Evolutionary conservation across 805 yeast species (phyloP), one percentile per base, ranked within the genome.

Genomic region (Grigorovia humatica): DNA sequence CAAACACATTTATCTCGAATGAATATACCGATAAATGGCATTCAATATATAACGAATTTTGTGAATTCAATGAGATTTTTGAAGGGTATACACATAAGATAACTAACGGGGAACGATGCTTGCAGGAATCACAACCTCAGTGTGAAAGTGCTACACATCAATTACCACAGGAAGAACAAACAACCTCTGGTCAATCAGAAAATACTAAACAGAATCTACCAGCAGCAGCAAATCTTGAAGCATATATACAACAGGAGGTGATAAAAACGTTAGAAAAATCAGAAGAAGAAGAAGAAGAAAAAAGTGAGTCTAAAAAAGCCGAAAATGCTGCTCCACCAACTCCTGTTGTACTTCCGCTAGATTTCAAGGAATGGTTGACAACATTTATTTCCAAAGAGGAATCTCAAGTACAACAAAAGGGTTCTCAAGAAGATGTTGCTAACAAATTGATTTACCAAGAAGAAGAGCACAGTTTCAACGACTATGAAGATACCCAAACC

Each of bases 21-120:
- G 51, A 53, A 19, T 59, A 58, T 38, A 42, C 50, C 1, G 50
- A 54, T 17, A 52, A 44, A 15, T 62, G 64, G 64, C 52, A 54
- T 43, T 46, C 50, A 9, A 48, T 55, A 5, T 59, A 57, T 48
- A 19, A 48, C 15, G 58, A 55, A 5, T 60, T 60, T 32, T 52
- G 57, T 20, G 20, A 44, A 6, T 44, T 48, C 3, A 41, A 49
- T 47, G 32, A 19, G 13, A 44, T 50, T 38, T 19, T 29, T 9
- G 30, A 46, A 35, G 48, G 18, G 1, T 35, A 20, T 17, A n/a
- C 32, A 13, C 29, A 17, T 38, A 9, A 44, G 50, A 15, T 11
- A 12, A 13, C 38, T 30, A 30, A 43, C 13, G 46, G 23, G 11
- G 32, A 20, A 23, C 17, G 23, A 15, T 17, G 44, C 42, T 12